A percentile compares a stretch with the other conserved stretches of the same genome.
phyloP scores from a whole-genome alignment of 176 grass and related monocot genomes.

The Aechmea fasciata region DNA sequence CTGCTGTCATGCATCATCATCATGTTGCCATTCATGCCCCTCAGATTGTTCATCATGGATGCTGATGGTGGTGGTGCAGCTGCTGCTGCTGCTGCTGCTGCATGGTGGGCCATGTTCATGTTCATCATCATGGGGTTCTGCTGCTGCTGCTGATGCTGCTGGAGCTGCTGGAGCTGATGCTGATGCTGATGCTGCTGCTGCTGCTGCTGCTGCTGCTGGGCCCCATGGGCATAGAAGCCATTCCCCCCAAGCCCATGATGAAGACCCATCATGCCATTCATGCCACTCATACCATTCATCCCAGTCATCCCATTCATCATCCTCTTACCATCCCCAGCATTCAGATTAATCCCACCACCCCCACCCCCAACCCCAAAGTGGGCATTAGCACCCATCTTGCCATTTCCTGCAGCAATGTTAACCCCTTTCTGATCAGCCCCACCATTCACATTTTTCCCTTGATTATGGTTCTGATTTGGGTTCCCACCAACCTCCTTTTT shows the following conservation, averaged over 20 bases:
- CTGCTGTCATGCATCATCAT: constrained; percentile 64
- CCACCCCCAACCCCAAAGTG: constrained; percentile 4
- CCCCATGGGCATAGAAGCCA: constrained; percentile 29
- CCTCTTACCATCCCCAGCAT: constrained; percentile 37
- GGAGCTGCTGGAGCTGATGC: constrained; percentile 13
- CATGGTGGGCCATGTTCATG: constrained; percentile 56
- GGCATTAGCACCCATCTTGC: constrained; percentile 29
- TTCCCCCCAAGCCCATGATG: constrained; percentile 26
- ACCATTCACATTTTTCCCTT: constrained; percentile 42
- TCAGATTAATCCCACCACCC: constrained; percentile 15
- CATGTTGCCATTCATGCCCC: constrained; percentile 42
- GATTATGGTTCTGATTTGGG: constrained; percentile 30
- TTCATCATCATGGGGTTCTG: constrained; percentile 50
- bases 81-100: constrained; percentile 14
- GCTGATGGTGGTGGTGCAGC: not conserved
- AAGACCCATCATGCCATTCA: constrained; percentile 59
- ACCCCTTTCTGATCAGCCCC: constrained; percentile 21
- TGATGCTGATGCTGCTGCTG: constrained; percentile 32
- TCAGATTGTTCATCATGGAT: constrained; percentile 54
- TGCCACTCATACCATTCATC: constrained; percentile 22
- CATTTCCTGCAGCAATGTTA: constrained; percentile 46
- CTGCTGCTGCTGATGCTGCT: constrained; percentile 26
- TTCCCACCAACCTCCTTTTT: not conserved
- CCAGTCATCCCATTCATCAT: constrained; percentile 14
- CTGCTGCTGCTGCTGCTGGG: constrained; percentile 42